Evolutionary conservation across 2,329 filamentous ascomycete species (phyloP), one percentile per base, ranked within the genome.

Genomic region (Cladophialophora chaetospira): DNA sequence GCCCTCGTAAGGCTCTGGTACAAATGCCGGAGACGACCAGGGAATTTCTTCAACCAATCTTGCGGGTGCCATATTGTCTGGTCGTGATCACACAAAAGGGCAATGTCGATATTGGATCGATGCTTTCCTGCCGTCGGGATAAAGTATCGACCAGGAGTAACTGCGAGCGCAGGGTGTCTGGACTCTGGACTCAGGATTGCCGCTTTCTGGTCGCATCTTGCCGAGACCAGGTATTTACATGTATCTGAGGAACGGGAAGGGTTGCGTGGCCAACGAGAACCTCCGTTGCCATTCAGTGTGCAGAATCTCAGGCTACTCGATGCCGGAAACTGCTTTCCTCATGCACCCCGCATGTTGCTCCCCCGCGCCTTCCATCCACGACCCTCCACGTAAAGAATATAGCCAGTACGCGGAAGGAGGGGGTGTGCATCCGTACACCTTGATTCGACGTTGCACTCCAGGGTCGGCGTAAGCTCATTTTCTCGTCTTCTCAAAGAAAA

Each of bases 1-100:
- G 1, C 66, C 67, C 43, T 61, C 46, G 43, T 68, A 67, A 36
- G 45, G 33, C 15, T 61, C 54, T 2, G 58, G 48, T 17, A 25
- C 23, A 29, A 40, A 49, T 4, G 42, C 46, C 1, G 57, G 57
- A 4, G 57, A 60, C 23, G 57, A 53, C 57, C 57, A 60, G 13
- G 53, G 40, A 19, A 57, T 43, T n/a, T 48, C 45, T 19, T 60
- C 53, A 5, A 50, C 36, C 15, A 57, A 19, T 33, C 57, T 44
- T 43, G 53, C 57, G 9, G 57, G 57, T 23, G 56, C 51, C 56
- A 58, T 58, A 8, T 33, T 45, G 35, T 11, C 26, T 21, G 25
- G 35, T 17, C 52, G 15, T 17, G 43, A 29, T 15, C 4, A 47
- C 19, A 33, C 11, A 19, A 21, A 43, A 42, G 5, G 40, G 49